Conservation (phyloP, 2,329 filamentous ascomycete species). For the Exophiala alcalophila region DNA sequence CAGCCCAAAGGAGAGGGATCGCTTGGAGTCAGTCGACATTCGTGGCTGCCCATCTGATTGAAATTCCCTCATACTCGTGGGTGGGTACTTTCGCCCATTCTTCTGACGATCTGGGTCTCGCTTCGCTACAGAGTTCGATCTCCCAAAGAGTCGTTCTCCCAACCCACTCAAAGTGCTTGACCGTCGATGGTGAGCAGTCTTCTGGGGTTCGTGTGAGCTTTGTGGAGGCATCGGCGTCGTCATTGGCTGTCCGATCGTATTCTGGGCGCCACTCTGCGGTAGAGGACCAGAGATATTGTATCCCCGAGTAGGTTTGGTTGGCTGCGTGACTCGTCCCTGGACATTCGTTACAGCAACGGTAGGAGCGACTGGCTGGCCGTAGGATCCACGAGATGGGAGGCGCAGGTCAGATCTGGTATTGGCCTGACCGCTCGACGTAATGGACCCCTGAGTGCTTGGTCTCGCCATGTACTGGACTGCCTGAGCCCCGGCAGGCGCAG, state of each 20-base stretch:
- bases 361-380: constrained; percentile 83
- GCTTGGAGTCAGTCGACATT: constrained; percentile 69
- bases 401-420: constrained; percentile 43
- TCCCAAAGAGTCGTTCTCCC: constrained; percentile 78
- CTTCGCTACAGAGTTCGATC: constrained; percentile 62
- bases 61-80: constrained; percentile 80
- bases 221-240: constrained; percentile 57
- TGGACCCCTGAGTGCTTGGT: constrained; percentile 78
- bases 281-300: constrained; percentile 71
- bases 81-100: constrained; percentile 70
- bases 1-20: constrained; percentile 67
- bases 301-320: constrained; percentile 58
- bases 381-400: constrained; percentile 73
- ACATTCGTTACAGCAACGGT: constrained; percentile 84
- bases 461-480: constrained; percentile 46
- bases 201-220: constrained; percentile 41
- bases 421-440: constrained; percentile 57
- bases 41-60: constrained; percentile 55
- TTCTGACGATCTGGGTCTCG: constrained; percentile 42
- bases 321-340: constrained; percentile 85
- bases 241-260: constrained; percentile 57
- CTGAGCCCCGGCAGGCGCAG: constrained; percentile 34
- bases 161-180: constrained; percentile 77
- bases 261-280: constrained; percentile 53
- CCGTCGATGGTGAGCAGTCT: constrained; percentile 57